phyloP scores from a whole-genome alignment of 1,139 yeast species.

The Ogataea hybrid region DNA sequence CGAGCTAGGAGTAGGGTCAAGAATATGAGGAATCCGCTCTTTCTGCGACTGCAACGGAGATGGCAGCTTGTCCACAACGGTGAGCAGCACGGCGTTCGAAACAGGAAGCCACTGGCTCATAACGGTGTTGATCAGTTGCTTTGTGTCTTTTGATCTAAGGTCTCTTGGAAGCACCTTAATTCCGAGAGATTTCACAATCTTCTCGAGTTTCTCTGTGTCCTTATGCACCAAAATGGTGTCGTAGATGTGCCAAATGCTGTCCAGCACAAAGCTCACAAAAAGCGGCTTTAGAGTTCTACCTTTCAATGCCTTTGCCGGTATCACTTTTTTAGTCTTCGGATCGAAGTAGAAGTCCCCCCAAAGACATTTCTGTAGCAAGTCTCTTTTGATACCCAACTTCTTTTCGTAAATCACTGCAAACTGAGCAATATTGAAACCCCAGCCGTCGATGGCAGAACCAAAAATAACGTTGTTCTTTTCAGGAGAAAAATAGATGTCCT shows the following conservation, averaged over 20 bases:
- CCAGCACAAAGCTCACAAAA: constrained; percentile 84
- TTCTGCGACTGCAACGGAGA: constrained; percentile 77
- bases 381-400: constrained; percentile 81
- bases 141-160: constrained; percentile 73
- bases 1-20: constrained; percentile 55
- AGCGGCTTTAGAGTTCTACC: constrained; percentile 62
- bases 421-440: constrained; percentile 94
- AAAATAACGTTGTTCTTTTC: constrained; percentile 88
- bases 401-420: constrained; percentile 84
- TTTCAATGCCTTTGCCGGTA: constrained; percentile 54
- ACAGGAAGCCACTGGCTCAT: constrained; percentile 96
- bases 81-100: constrained; percentile 77
- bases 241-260: constrained; percentile 91
- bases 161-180: constrained; percentile 75
- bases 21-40: constrained; percentile 64
- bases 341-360: constrained; percentile 97
- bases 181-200: constrained; percentile 68
- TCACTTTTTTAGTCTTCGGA: constrained; percentile 81
- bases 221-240: constrained; percentile 64
- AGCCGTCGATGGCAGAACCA: constrained; percentile 94
- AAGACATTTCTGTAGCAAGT: constrained; percentile 76
- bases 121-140: constrained; percentile 59
- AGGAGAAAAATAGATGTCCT: constrained; percentile 86
- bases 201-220: constrained; percentile 69
- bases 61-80: constrained; percentile 83